A percentile compares a stretch with the other conserved stretches of the same genome.
Conservation (phyloP, 495 filamentous ascomycete genomes). For the Parmelia sp. region DNA sequence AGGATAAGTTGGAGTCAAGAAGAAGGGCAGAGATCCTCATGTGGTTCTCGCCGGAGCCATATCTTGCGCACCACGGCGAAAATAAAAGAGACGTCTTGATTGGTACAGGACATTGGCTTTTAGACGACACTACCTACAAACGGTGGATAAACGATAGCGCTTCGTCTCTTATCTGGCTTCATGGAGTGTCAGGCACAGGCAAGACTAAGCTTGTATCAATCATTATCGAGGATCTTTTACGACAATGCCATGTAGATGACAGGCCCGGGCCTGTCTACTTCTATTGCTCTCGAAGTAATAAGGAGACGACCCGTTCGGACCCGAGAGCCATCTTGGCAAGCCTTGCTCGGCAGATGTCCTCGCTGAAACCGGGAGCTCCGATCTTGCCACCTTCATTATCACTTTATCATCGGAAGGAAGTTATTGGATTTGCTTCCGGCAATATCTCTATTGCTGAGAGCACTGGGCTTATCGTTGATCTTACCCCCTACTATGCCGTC, state of each 20-base stretch:
- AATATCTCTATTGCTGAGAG: constrained; percentile 24
- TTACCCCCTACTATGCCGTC: constrained; percentile 17
- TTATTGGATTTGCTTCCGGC: constrained; percentile 12
- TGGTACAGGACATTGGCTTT: constrained; percentile 9
- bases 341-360: constrained; percentile 36
- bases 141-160: not conserved
- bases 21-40: not conserved
- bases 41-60: constrained; percentile 5
- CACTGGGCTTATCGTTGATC: constrained; percentile 25
- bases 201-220: constrained; percentile 12
- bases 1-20: not conserved
- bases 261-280: constrained; percentile 24
- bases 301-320: constrained; percentile 27
- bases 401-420: constrained; percentile 22
- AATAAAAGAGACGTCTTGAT: not conserved
- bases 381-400: constrained; percentile 5
- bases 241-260: not conserved
- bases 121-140: not conserved
- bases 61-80: not conserved
- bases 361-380: not conserved
- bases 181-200: constrained; percentile 2
- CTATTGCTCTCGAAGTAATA: constrained; percentile 34
- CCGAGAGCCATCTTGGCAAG: constrained; percentile 34
- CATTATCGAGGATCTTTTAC: not conserved
- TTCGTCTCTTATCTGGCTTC: constrained; percentile 16